Percentiles rank a stretch among this genome's conserved stretches.
These are phyloP conservation scores for Cercospora brassicicola DNA, from an alignment of 2,329 filamentous ascomycete species.

Conservation along the genomic window DNA sequence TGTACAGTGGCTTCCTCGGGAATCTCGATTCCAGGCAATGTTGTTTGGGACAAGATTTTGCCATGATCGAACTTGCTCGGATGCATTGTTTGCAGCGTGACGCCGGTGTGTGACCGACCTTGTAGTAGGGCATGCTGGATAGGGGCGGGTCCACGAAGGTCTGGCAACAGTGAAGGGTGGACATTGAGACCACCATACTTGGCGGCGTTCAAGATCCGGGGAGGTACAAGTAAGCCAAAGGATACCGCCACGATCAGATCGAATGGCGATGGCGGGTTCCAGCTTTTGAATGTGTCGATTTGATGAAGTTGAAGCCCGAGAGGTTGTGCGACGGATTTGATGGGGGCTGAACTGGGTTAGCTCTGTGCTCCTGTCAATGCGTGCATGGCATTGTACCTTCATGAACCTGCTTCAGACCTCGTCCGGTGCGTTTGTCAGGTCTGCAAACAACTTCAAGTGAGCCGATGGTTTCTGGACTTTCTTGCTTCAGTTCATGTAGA, in stretches of 20 bases:
- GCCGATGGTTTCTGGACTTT: conserved; percentile 55
- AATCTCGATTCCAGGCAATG: conserved; percentile 56
- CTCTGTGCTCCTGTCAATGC: neutral
- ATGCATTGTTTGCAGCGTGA: conserved; percentile 86
- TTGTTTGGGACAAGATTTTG: conserved; percentile 66
- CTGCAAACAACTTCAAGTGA: conserved; percentile 85
- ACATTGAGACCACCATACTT: conserved; percentile 89
- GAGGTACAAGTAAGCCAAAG: conserved; percentile 86
- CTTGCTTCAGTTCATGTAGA: conserved; percentile 55
- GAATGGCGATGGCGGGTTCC: conserved; percentile 63
- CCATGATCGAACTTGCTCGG: conserved; percentile 75
- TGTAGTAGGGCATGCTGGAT: conserved; percentile 79
- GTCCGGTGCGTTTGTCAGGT: conserved; percentile 73
- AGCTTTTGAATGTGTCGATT: conserved; percentile 77
- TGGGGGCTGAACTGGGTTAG: conserved; percentile 49
- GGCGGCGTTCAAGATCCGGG: conserved; percentile 66
- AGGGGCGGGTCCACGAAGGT: conserved; percentile 81
- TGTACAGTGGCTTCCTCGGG: conserved; percentile 49
- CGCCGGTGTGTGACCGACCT: conserved; percentile 62
- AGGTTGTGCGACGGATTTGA: conserved; percentile 64
- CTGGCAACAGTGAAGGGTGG: conserved; percentile 79
- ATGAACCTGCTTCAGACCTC: conserved; percentile 62
- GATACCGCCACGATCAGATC: conserved; percentile 91
- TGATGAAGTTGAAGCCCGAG: conserved; percentile 70
- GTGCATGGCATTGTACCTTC: conserved; percentile 53